Evolutionary conservation across 1,284 basidiomycete species (phyloP).

Genomic region (Chalciporus piperatoides): DNA sequence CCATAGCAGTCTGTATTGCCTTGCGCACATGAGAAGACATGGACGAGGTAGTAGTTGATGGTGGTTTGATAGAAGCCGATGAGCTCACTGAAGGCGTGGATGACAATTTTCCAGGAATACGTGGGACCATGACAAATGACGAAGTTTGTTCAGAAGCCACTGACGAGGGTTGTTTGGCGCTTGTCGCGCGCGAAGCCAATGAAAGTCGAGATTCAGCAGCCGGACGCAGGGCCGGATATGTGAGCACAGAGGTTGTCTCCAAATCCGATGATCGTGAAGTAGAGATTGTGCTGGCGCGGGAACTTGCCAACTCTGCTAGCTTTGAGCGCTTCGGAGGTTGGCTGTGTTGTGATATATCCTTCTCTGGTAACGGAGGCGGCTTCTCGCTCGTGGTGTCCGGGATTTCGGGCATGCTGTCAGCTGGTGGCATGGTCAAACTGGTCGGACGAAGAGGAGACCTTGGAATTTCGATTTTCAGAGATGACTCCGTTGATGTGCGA

Average conservation of each 20-base stretch:
- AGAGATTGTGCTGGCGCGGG: constrained; percentile 46
- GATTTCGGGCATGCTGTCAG: constrained; percentile 54
- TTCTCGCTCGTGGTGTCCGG: constrained; percentile 43
- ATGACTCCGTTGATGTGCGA: constrained; percentile 43
- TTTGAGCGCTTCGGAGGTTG: constrained; percentile 49
- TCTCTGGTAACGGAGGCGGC: constrained; percentile 24
- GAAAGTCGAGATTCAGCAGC: constrained; percentile 51
- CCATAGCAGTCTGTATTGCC: constrained; percentile 54
- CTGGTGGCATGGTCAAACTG: constrained; percentile 42
- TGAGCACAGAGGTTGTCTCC: constrained; percentile 55
- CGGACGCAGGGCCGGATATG: constrained; percentile 64
- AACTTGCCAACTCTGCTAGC: constrained; percentile 59
- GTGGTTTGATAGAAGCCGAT: constrained; percentile 22
- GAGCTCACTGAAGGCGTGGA: constrained; percentile 21
- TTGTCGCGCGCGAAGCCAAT: constrained; percentile 26
- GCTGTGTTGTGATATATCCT: constrained; percentile 19
- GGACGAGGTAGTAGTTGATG: constrained; percentile 40
- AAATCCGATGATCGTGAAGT: constrained; percentile 39
- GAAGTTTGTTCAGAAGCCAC: constrained; percentile 20
- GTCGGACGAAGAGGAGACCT: constrained; percentile 35
- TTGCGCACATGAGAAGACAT: constrained; percentile 54
- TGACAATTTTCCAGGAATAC: constrained; percentile 15
- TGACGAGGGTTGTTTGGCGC: constrained; percentile 12
- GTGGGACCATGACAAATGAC: constrained; percentile 8
- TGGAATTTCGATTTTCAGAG: constrained; percentile 22